These are phyloP conservation scores for Hyphopichia burtonii DNA, from an alignment of 1,139 yeast genomes.

Conservation along the genomic window DNA sequence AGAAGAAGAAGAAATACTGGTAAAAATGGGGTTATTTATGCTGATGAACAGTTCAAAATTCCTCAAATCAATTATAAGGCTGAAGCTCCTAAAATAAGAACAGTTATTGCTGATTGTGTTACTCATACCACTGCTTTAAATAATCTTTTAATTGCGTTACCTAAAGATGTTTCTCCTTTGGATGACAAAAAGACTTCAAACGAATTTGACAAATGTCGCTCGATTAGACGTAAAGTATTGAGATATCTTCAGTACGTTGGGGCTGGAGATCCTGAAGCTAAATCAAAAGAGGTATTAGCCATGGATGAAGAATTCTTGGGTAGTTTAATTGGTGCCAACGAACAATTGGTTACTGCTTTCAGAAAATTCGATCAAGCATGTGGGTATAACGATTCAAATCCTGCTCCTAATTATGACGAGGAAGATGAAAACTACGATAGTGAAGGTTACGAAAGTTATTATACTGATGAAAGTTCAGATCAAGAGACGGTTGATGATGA, in stretches of 20 bases:
- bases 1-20: conserved; percentile 18
- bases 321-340: conserved; percentile 82
- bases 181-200: conserved; percentile 59
- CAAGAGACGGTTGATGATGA: conserved; percentile 28
- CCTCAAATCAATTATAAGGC: conserved; percentile 68
- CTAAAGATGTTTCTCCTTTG: conserved; percentile 53
- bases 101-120: conserved; percentile 72
- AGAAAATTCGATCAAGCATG: conserved; percentile 58
- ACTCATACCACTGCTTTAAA: conserved; percentile 71
- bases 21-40: conserved; percentile 31
- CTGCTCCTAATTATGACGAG: conserved; percentile 35
- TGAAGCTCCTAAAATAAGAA: conserved; percentile 72
- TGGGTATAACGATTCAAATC: conserved; percentile 36
- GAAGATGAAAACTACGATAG: conserved; percentile 25
- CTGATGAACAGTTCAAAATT: conserved; percentile 57
- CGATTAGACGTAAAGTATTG: conserved; percentile 72
- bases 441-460: conserved; percentile 41
- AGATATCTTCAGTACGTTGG: conserved; percentile 81
- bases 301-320: conserved; percentile 82
- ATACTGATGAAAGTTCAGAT: conserved; percentile 42
- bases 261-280: conserved; percentile 39
- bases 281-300: conserved; percentile 26
- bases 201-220: conserved; percentile 72
- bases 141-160: conserved; percentile 62
- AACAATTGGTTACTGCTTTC: conserved; percentile 74